These are phyloP conservation scores for Basidiobolus heterosporus DNA, from an alignment of 371 early-diverging fungal species.

Conservation along the genomic window DNA sequence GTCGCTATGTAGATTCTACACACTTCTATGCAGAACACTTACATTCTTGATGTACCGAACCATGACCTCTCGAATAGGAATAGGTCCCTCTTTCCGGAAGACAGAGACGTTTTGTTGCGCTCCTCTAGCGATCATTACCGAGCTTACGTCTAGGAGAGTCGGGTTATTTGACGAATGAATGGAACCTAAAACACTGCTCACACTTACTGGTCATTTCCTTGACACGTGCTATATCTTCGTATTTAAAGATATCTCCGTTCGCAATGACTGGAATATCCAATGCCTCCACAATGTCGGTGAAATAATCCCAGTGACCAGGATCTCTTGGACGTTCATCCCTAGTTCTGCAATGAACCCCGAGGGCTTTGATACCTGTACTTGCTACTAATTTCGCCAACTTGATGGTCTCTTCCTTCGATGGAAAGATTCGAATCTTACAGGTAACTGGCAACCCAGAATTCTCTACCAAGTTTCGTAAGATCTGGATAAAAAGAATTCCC, in stretches of 20 bases:
- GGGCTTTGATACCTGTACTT: conserved; percentile 69
- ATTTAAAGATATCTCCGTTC: conserved; percentile 74
- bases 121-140: conserved; percentile 82
- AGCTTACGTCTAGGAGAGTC: conserved; percentile 21
- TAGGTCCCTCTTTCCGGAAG: conserved; percentile 46
- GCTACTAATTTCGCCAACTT: conserved; percentile 64
- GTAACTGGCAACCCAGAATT: conserved; percentile 58
- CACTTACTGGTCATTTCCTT: conserved; percentile 27
- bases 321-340: conserved; percentile 52
- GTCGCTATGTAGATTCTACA: neutral
- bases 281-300: conserved; percentile 44
- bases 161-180: neutral
- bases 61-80: conserved; percentile 32
- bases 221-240: conserved; percentile 36
- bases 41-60: conserved; percentile 46
- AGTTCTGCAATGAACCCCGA: conserved; percentile 80
- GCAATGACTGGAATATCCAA: conserved; percentile 72
- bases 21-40: neutral
- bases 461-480: conserved; percentile 57
- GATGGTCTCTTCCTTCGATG: conserved; percentile 58
- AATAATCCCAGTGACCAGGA: conserved; percentile 74
- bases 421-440: conserved; percentile 60
- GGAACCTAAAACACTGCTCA: neutral
- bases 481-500: conserved; percentile 15
- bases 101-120: conserved; percentile 70